Percentiles rank a stretch among this genome's conserved stretches.
These are phyloP conservation scores for Backusella tuberculispora DNA, from an alignment of 192 early-diverging fungal genomes.

Conservation along the genomic window DNA sequence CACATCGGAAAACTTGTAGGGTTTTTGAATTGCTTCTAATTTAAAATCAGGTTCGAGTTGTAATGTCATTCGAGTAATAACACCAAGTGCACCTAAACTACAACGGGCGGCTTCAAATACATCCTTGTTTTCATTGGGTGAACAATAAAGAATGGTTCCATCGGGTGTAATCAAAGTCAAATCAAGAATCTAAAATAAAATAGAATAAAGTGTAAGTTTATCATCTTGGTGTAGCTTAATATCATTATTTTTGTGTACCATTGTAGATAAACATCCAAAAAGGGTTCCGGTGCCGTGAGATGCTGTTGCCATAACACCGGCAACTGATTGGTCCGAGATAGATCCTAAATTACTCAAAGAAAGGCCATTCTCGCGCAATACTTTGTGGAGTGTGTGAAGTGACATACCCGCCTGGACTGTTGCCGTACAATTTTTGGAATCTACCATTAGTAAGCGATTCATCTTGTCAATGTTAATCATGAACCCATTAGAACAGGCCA, in stretches of 20 bases:
- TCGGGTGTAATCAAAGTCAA: constrained; percentile 67
- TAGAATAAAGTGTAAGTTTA: no score
- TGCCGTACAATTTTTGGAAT: constrained; percentile 49
- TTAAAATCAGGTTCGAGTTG: constrained; percentile 67
- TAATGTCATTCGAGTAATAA: constrained; percentile 68
- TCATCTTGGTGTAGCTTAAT: not conserved
- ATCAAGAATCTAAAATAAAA: constrained; percentile 44
- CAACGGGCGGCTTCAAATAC: constrained; percentile 73
- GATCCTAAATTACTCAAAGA: constrained; percentile 73
- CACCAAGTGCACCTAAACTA: constrained; percentile 67
- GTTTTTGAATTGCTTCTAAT: constrained; percentile 69
- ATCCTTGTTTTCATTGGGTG: constrained; percentile 45
- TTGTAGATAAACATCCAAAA: constrained; percentile 60
- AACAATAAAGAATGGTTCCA: constrained; percentile 57
- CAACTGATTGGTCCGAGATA: constrained; percentile 75
- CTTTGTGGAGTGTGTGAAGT: constrained; percentile 61
- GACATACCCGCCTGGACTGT: constrained; percentile 71
- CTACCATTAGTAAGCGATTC: constrained; percentile 54
- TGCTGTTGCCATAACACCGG: constrained; percentile 74
- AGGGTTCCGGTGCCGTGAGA: constrained; percentile 73
- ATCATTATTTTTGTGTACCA: constrained; percentile 42
- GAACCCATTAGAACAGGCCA: constrained; percentile 66
- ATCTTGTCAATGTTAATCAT: constrained; percentile 75
- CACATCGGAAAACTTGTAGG: constrained; percentile 58
- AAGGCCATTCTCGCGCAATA: constrained; percentile 56